These are phyloP conservation scores for Verruconis gallopava DNA, from an alignment of 2,329 filamentous ascomycete species.

Conservation along the genomic window DNA sequence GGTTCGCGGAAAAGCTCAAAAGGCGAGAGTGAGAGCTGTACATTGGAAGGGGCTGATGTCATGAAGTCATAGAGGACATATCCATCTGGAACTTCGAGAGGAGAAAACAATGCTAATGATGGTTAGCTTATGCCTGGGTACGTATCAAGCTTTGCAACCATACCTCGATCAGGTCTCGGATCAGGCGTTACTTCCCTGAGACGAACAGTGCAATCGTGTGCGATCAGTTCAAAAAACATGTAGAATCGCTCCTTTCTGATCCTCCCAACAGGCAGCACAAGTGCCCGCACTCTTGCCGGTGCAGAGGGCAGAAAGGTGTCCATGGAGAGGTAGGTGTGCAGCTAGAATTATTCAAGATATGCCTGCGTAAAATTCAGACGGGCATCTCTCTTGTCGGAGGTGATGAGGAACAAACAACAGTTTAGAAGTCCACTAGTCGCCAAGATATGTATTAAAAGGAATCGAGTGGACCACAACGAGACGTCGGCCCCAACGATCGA, in stretches of 20 bases:
- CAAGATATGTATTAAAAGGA: no score
- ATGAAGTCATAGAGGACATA: conserved; percentile 80
- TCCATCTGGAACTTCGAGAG: conserved; percentile 73
- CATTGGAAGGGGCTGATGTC: conserved; percentile 64
- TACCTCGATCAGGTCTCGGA: conserved; percentile 75
- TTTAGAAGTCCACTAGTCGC: no score
- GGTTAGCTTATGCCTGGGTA: conserved; percentile 17
- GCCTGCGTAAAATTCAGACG: no score
- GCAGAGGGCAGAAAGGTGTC: conserved; percentile 85
- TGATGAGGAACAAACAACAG: no score
- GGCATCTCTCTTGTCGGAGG: no score
- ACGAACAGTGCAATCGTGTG: conserved; percentile 66
- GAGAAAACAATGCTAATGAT: conserved; percentile 76
- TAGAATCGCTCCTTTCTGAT: conserved; percentile 74
- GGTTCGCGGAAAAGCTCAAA: conserved; percentile 87
- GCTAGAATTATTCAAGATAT: no score
- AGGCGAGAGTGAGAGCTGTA: conserved; percentile 66
- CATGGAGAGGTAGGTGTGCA: conserved; percentile 74
- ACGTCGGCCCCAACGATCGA: no score
- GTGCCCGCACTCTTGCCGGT: conserved; percentile 77
- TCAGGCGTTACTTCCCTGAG: conserved; percentile 80
- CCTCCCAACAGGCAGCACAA: conserved; percentile 74
- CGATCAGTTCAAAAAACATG: conserved; percentile 64
- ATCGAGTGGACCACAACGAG: no score
- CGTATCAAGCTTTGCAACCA: conserved; percentile 17